Evolutionary conservation across 352 stramenopile genomes (phyloP), one percentile per base, ranked within the genome.

Genomic region (Globisporangium lucens): DNA sequence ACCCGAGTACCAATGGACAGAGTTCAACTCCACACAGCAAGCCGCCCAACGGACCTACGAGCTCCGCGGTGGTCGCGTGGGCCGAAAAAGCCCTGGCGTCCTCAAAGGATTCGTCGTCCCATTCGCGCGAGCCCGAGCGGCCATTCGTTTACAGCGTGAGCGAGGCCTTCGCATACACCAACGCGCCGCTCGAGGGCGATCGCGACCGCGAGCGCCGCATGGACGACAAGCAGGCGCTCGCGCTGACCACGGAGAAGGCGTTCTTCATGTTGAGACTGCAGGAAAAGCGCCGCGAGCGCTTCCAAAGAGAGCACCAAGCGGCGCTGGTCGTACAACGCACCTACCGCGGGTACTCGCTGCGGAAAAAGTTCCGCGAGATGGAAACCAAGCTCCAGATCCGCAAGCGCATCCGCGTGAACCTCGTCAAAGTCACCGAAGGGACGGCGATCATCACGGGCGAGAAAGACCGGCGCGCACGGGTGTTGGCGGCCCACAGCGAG

Each of bases 381-480:
- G 68, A 78, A 43, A 68, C 83, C 27, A 87, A 80, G 59, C 73
- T 92, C 29, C 56, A 82, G 17, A 69, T 92, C 13, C 84, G 84
- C 33, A 92, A 90, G 67, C 76, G 81, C 15, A 88, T 92, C 15
- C 82, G 80, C 27, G 65, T 69, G 5, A 89, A 71, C 56, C 72
- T 92, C 47, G 66, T 87, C 41, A 78, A 84, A 35, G 82, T 92
- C 35, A 87, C 80, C 3, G 82, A 79, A 33, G 84, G 82, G 20
- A 90, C 84, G 0, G 80, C 80, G 4, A 82, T 92, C 38, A 82
- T 92, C 10, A 64, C 83, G 0, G 80, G 80, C 22, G 80, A 92
- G 57, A 87, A 85, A 49, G 82, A 90, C 15, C 72, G 82, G 10
- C 72, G 73, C 0, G 61, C 73, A 4, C 70, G 75, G 0, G 20